A percentile compares a stretch with the other conserved stretches of the same genome.
phyloP scores from a whole-genome alignment of 345 rosid genomes.

The Acer saccharum region DNA sequence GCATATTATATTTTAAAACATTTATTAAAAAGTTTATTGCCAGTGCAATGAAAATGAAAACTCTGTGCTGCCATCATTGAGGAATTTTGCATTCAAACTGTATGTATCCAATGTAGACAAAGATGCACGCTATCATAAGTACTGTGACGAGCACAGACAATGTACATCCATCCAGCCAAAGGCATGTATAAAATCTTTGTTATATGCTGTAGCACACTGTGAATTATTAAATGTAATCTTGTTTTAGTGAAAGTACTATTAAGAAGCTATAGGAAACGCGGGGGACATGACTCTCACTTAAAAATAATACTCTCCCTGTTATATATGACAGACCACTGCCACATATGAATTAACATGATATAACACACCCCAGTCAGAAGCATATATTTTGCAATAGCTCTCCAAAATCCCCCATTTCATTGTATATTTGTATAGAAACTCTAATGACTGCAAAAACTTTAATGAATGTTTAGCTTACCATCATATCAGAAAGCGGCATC shows the following conservation, averaged over 20 bases:
- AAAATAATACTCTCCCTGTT: neutral
- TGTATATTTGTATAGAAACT: constrained; percentile 1
- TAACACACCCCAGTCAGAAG: neutral
- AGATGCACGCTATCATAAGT: neutral
- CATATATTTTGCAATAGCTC: neutral
- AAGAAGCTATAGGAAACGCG: neutral
- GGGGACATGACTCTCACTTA: neutral
- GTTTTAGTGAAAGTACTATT: neutral
- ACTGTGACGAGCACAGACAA: neutral
- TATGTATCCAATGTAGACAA: neutral
- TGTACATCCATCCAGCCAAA: neutral
- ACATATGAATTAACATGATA: neutral
- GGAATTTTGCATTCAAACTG: neutral
- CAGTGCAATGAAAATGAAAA: neutral
- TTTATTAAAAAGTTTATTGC: neutral
- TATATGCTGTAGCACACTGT: neutral
- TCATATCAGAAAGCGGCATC: constrained; percentile 99
- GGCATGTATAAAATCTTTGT: neutral
- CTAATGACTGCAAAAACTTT: neutral
- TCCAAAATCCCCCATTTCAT: neutral
- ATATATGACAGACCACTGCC: neutral
- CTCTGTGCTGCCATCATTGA: neutral
- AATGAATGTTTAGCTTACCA: constrained; percentile 63
- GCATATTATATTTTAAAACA: neutral
- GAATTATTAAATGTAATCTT: neutral